These are phyloP conservation scores for Daldinia childiae DNA, from an alignment of 495 filamentous ascomycete genomes.

Conservation along the genomic window DNA sequence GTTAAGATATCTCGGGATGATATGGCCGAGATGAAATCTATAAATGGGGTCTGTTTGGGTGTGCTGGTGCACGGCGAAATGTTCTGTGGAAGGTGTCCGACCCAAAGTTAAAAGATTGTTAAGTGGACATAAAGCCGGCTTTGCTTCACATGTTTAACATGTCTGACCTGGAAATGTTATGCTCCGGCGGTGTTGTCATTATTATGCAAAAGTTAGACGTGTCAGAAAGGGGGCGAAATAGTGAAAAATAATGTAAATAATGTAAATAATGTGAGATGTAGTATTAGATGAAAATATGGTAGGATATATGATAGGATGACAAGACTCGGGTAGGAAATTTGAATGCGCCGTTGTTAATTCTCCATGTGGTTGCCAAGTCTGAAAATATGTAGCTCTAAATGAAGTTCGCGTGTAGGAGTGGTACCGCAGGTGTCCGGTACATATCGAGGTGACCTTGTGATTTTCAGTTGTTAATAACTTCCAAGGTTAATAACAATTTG, in stretches of 20 bases:
- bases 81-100: slow-evolving; percentile 11
- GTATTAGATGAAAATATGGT: slow-evolving; percentile 10
- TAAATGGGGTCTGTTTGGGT: not conserved
- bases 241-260: not conserved
- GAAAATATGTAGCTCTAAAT: slow-evolving; percentile 28
- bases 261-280: not conserved
- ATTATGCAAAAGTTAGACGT: slow-evolving; percentile 13
- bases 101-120: slow-evolving; percentile 3
- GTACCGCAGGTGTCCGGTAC: slow-evolving; percentile 28
- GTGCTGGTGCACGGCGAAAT: not conserved
- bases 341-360: slow-evolving; percentile 23
- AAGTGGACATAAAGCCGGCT: not conserved
- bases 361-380: slow-evolving; percentile 30
- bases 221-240: slow-evolving; percentile 3
- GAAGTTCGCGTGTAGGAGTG: slow-evolving; percentile 29
- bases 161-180: slow-evolving; percentile 6
- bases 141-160: not conserved
- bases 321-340: slow-evolving; percentile 22
- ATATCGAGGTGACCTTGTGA: slow-evolving; percentile 30
- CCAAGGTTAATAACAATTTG: slow-evolving; percentile 7
- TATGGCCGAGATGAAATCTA: slow-evolving; percentile 19
- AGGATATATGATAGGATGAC: slow-evolving; percentile 15
- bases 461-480: not conserved
- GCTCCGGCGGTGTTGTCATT: slow-evolving; percentile 22
- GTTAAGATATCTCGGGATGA: slow-evolving; percentile 16